Base-by-base conservation (phyloP, 192 early-diverging fungal genomes). In the Coemansia sp. region DNA sequence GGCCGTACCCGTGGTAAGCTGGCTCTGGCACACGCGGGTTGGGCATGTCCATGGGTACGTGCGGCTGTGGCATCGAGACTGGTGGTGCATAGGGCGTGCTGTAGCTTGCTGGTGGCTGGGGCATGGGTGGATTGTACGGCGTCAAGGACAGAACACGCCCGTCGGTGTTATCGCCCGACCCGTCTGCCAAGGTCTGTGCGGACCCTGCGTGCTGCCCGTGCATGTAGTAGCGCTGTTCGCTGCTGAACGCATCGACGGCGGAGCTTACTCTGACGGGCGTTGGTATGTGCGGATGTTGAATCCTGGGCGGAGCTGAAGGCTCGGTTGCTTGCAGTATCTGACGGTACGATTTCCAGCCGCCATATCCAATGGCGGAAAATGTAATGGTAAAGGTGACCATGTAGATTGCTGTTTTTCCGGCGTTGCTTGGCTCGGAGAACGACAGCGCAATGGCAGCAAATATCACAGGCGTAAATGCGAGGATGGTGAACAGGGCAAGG, bases 381-480 rank as follows among this genome's bases (percentile, higher is more conserved):
- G 74, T 57, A 33, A 71, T 38, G 0, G 54, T 34, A 18, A 70
- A 29, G 4, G 65, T 67, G 4, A 56, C 53, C 40, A 77, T 43
- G 19, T 71, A 77, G 14, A 77, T 56, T 2, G 74, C 74, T 0
- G 65, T 53, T 21, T 67, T 67, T 35, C 60, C 68, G 8, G 50
- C 57, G 4, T 42, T 21, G 1, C 64, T 43, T 0, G 74, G 67
- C 0, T 19, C 55, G 1, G 74, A 70, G 36, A 77, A 67, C 10
- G 64, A 53, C 50, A 77, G 43, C 8, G 69, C 68, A 22, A 77
- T 58, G 0, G 60, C 74, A 5, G 63, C 56, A 46, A 77, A 67
- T 32, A 77, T 68, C 17, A 77, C 35, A 12, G 74, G 74, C 11
- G 62, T 39, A 26, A 77, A 71, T 27, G 53, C 38, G 2, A 63